Conservation (phyloP, 129 eudicot species). For the Helichrysum umbraculigerum region DNA sequence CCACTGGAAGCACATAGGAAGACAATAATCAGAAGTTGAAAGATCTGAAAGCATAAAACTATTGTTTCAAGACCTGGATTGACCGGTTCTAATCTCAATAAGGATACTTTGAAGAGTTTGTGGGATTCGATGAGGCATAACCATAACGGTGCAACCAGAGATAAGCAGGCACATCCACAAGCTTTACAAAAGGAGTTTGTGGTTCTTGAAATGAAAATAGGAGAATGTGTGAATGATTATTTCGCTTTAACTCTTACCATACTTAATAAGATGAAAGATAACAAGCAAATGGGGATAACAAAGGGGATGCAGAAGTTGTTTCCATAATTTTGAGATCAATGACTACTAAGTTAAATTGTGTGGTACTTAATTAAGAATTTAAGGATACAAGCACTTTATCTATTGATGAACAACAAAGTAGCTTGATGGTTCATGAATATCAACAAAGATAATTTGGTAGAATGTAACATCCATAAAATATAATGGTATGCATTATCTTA, state of each 20-base stretch:
- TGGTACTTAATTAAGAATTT: background rate
- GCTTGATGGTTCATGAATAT: background rate
- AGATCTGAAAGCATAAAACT: too few species aligned
- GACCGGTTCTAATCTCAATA: background rate
- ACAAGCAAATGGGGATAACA: background rate
- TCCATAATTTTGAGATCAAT: background rate
- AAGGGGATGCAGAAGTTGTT: background rate
- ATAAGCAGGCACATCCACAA: background rate
- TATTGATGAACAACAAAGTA: background rate
- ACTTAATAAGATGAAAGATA: background rate
- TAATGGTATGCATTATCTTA: too few species aligned
- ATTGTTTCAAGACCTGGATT: background rate
- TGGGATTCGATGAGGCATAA: background rate
- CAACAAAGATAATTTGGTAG: too few species aligned
- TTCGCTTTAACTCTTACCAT: background rate
- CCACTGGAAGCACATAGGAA: background rate
- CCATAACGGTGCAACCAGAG: background rate
- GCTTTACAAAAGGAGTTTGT: background rate
- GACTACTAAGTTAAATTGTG: background rate
- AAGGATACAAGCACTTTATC: background rate
- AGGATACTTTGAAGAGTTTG: background rate
- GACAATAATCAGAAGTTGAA: too few species aligned
- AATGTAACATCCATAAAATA: too few species aligned
- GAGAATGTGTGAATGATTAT: background rate
- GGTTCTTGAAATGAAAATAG: background rate